Conservation (phyloP, 2,329 filamentous ascomycete genomes). For the Zasmidium cellare region DNA sequence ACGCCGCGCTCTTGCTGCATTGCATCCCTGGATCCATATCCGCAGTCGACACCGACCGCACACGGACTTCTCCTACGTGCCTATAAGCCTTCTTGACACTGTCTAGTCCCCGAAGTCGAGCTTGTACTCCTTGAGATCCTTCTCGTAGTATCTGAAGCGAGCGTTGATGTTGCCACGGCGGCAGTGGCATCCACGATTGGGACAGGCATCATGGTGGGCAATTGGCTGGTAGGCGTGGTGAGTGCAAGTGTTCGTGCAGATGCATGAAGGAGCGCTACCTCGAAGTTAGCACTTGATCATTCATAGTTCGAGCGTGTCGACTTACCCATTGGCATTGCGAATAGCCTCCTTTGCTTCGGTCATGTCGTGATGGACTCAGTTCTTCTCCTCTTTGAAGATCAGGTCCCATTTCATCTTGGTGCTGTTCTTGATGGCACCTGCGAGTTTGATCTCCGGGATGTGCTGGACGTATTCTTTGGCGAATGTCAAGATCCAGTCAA, state of each 20-base stretch:
- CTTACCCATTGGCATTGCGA: neutral
- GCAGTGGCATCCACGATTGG: neutral
- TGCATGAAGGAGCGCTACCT: neutral
- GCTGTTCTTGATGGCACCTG: constrained; percentile 7
- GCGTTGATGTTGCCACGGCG: neutral
- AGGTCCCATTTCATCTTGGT: constrained; percentile 5
- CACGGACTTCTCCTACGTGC: too few relatives aligned
- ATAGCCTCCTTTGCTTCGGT: neutral
- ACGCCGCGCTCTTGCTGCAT: too few relatives aligned
- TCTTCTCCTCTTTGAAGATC: constrained; percentile 1
- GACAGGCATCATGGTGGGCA: neutral
- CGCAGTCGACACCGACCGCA: too few relatives aligned
- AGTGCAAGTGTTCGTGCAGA: neutral
- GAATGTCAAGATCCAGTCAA: constrained; percentile 14
- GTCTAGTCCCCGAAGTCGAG: neutral
- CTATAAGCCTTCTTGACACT: too few relatives aligned
- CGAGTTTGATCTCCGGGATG: constrained; percentile 13
- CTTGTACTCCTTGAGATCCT: neutral
- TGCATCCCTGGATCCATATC: too few relatives aligned
- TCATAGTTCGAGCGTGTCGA: neutral
- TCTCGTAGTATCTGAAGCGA: neutral
- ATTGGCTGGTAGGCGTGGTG: neutral
- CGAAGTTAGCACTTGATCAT: neutral
- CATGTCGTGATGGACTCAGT: neutral
- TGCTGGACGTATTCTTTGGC: constrained; percentile 19